Conservation (phyloP, 805 yeast species). For the Myxozyma vanderwaltii region DNA sequence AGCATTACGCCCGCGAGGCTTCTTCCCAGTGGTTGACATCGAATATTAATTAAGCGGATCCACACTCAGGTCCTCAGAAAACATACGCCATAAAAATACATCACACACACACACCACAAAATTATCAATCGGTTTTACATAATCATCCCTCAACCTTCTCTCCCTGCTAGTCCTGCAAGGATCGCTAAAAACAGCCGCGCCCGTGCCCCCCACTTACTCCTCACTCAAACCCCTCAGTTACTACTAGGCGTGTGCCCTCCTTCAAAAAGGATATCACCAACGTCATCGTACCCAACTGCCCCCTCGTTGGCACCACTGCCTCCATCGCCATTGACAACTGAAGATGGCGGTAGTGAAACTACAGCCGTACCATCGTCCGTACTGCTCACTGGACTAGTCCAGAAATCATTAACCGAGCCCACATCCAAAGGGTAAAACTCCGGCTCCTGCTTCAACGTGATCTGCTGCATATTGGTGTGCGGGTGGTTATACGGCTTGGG, state of each 20-base stretch:
- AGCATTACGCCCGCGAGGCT: too few species aligned
- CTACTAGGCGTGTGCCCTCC: background rate
- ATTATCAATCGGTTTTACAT: too few species aligned
- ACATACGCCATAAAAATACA: too few species aligned
- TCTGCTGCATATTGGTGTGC: background rate
- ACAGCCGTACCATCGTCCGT: constrained; percentile 5
- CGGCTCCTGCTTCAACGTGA: constrained; percentile 7
- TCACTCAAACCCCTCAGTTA: background rate
- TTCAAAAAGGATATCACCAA: background rate
- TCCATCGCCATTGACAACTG: constrained; percentile 4
- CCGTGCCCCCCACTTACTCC: too few species aligned
- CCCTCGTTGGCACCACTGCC: background rate
- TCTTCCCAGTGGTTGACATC: too few species aligned
- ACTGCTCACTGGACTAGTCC: constrained; percentile 24
- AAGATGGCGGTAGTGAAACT: background rate
- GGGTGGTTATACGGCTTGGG: background rate
- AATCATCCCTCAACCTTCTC: too few species aligned
- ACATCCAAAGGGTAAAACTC: constrained; percentile 1
- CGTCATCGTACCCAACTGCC: background rate
- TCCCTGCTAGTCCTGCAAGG: too few species aligned
- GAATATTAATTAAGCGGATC: too few species aligned
- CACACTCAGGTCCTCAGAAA: too few species aligned
- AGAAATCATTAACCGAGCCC: constrained; percentile 6
- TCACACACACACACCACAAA: too few species aligned
- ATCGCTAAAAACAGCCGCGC: too few species aligned